Evolutionary conservation across 2,329 filamentous ascomycete species (phyloP), one percentile per base, ranked within the genome.

Genomic region (Diaporthe batatas): DNA sequence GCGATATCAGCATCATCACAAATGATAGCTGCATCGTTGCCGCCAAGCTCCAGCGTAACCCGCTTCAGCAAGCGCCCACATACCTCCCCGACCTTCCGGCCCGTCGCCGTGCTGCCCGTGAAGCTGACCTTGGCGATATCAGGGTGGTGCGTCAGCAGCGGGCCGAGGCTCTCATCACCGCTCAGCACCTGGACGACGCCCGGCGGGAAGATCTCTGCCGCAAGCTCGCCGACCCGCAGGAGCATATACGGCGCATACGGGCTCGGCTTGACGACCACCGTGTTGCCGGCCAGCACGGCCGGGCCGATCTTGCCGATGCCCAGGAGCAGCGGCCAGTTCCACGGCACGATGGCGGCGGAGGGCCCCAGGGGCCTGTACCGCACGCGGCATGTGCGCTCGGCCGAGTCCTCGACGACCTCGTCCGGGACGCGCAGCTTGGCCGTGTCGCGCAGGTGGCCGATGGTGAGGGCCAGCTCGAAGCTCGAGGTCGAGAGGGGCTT

Each of bases 41-140:
- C 76, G 32, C 76, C 86, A 84, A 81, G 75, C 75, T 83, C 86
- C 8, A 87, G 79, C 0, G 84, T 86, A 1, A 86, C 78, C 16
- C 83, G 79, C 77, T 88, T 88, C 39, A 88, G 75, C 0, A 84
- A 84, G 73, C 80, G 81, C 5, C 82, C 82, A 36, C 81, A 82
- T 47, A 79, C 81, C 25, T 80, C 82, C 80, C 84, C 84, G 7
- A 87, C 82, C 51, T 78, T 80, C 72, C 84, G 84, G 2, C 73
- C 73, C 23, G 71, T 73, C 29, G 39, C 34, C 1, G 54, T 88
- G 14, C 88, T 91, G 3, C 91, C 90, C 0, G 91, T 92, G 80
- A 92, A 92, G 75, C 84, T 86, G 78, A 92, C 87, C 83, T 91
- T 92, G 71, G 86, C 84, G 72, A 92, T 86, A 29, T 84, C 87